Evolutionary conservation across 192 early-diverging fungal species (phyloP), one percentile per base, ranked within the genome.

Genomic region (Chytriomyces sp.): DNA sequence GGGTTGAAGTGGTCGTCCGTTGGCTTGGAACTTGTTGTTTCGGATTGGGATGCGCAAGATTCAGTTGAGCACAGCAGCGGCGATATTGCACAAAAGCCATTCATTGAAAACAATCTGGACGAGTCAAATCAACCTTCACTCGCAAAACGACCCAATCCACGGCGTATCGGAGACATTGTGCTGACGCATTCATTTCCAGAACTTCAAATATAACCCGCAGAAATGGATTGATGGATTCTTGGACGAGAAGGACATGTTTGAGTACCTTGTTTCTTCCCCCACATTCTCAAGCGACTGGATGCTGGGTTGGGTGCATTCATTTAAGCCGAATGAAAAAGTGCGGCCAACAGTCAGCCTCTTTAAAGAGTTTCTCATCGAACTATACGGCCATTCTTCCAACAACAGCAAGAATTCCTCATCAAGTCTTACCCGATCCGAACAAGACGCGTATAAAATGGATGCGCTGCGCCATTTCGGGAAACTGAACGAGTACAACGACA

Each of bases 211-310:
- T 20, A 20, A 57, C 20, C 53, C 53, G 11, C 13, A 11, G 20
- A 11, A 11, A 11, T 57, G 53, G 53, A 57, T 57, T 57, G 53
- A 57, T 20, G 53, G 53, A 57, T 57, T 57, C 53, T 18, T 57
- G 13, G 53, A 57, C 53, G 53, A 57, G 53, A 57, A 11, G 53
- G 13, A 57, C 53, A 57, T 57, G 53, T 57, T 57, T 57, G 53
- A 57, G 13, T 57, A 18, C 20, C 20, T 57, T 11, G 53, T 57
- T 11, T 11, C 13, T 11, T 35, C 28, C 53, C 53, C 53, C 53
- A 18, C 13, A 20, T 57, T 57, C 20, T 11, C 11, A 1, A 57
- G 53, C 13, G 53, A 57, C 20, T 11, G 13, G 20, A 18, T 35
- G 28, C 28, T 35, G 28, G 28, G 28, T 35, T 35, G 28, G 28